Percentiles rank a stretch among this genome's conserved stretches.
phyloP scores from a whole-genome alignment of 2,329 filamentous ascomycete species.

The Lizonia empirigonia region DNA sequence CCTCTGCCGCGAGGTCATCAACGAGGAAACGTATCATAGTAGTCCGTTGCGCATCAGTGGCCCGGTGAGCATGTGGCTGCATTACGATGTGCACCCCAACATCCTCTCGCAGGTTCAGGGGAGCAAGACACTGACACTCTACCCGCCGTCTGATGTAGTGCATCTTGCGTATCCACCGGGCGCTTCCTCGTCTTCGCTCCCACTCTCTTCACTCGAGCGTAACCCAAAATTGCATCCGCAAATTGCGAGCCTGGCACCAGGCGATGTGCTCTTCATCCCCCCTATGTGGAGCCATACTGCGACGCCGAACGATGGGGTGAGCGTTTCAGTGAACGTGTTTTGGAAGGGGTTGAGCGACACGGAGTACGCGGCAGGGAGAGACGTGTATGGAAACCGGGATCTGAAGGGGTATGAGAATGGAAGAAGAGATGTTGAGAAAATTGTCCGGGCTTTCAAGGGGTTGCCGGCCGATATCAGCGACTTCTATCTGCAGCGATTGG shows the following conservation, averaged over 20 bases:
- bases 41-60: slow-evolving; percentile 81
- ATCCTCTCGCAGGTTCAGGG: slow-evolving; percentile 80
- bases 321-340: slow-evolving; percentile 88
- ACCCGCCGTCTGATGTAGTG: slow-evolving; percentile 75
- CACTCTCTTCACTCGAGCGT: slow-evolving; percentile 50
- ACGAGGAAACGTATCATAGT: slow-evolving; percentile 66
- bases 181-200: slow-evolving; percentile 75
- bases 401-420: slow-evolving; percentile 83
- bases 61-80: slow-evolving; percentile 84
- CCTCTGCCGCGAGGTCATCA: slow-evolving; percentile 56
- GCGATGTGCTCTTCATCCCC: slow-evolving; percentile 81
- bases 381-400: slow-evolving; percentile 89
- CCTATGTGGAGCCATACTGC: slow-evolving; percentile 82
- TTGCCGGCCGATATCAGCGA: slow-evolving; percentile 69
- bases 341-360: slow-evolving; percentile 69
- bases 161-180: slow-evolving; percentile 74
- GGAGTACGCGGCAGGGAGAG: slow-evolving; percentile 74
- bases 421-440: slow-evolving; percentile 71
- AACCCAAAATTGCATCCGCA: slow-evolving; percentile 55
- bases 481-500: slow-evolving; percentile 77
- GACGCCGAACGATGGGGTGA: slow-evolving; percentile 60
- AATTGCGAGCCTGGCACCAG: slow-evolving; percentile 68
- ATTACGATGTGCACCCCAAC: slow-evolving; percentile 92
- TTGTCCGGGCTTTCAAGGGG: slow-evolving; percentile 67
- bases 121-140: slow-evolving; percentile 74